A percentile compares a stretch with the other conserved stretches of the same genome.
Conservation (phyloP, 2,329 filamentous ascomycete species). For the Cladophialophora carrionii region DNA sequence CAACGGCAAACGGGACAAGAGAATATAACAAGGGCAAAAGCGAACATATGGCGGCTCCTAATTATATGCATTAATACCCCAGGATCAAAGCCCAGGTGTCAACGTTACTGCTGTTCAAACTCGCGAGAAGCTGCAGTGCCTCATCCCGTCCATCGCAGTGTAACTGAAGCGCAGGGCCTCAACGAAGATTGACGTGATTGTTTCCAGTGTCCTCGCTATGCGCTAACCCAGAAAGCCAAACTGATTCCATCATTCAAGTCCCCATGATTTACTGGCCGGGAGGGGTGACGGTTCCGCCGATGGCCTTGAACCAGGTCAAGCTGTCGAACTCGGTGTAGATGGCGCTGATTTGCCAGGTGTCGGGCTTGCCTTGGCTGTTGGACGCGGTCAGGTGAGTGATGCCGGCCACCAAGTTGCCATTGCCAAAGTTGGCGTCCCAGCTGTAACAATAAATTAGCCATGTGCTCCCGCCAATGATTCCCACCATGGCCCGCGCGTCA, state of each 20-base stretch:
- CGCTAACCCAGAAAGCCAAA: conserved; percentile 9
- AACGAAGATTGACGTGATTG: background rate
- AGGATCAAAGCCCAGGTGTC: conserved; percentile 3
- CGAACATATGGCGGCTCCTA: background rate
- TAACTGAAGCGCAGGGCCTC: background rate
- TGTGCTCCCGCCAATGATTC: background rate
- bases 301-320: conserved; percentile 32
- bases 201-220: conserved; percentile 21
- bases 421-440: conserved; percentile 1
- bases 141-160: background rate
- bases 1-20: background rate
- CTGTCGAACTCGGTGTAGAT: conserved; percentile 46
- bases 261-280: conserved; percentile 18
- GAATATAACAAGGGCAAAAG: background rate
- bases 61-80: background rate
- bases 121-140: conserved; percentile 12
- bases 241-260: background rate
- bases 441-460: background rate
- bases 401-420: conserved; percentile 40
- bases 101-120: conserved; percentile 6
- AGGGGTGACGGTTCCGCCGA: conserved; percentile 31
- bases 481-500: background rate
- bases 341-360: conserved; percentile 42
- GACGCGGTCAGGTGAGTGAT: conserved; percentile 41
- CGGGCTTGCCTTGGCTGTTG: conserved; percentile 27